phyloP scores from a whole-genome alignment of 352 stramenopile species.

The Phytopythium vexans region DNA sequence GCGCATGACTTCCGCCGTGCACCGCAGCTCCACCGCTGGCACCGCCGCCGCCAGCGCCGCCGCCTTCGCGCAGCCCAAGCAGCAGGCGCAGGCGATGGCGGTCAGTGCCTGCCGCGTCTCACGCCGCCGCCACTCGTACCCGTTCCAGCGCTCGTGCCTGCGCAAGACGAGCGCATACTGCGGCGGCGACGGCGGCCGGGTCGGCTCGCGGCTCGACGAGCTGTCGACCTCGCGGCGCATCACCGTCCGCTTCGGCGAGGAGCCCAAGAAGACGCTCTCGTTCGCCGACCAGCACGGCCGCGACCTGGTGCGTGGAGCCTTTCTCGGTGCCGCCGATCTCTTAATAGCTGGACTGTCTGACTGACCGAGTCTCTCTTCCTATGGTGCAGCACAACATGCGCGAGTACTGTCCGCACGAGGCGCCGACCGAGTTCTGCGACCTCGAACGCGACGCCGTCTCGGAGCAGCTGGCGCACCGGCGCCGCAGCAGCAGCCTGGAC shows the following conservation, averaged over 20 bases:
- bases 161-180: slow-evolving; percentile 51
- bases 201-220: slow-evolving; percentile 23
- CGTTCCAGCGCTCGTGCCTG: slow-evolving; percentile 32
- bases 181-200: slow-evolving; percentile 7
- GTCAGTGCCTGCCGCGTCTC: slow-evolving; percentile 8
- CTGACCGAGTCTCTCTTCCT: not conserved
- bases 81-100: slow-evolving; percentile 11
- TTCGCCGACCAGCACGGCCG: slow-evolving; percentile 58
- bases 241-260: slow-evolving; percentile 27
- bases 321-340: not conserved
- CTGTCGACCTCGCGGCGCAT: slow-evolving; percentile 26
- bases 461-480: slow-evolving; percentile 15
- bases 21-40: too few species aligned
- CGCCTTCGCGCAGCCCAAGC: slow-evolving; percentile 6
- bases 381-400: slow-evolving; percentile 21
- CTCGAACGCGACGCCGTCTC: slow-evolving; percentile 19
- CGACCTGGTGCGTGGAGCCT: slow-evolving; percentile 27
- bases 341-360: not conserved
- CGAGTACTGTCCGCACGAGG: slow-evolving; percentile 41
- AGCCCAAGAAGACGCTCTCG: slow-evolving; percentile 52
- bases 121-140: slow-evolving; percentile 8
- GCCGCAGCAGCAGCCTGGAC: slow-evolving; percentile 23
- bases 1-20: slow-evolving; percentile 17
- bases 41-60: slow-evolving; percentile 1
- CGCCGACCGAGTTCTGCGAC: slow-evolving; percentile 44